Evolutionary conservation across 805 yeast species (phyloP).

Genomic region (Ogataea parapolymorpha): DNA sequence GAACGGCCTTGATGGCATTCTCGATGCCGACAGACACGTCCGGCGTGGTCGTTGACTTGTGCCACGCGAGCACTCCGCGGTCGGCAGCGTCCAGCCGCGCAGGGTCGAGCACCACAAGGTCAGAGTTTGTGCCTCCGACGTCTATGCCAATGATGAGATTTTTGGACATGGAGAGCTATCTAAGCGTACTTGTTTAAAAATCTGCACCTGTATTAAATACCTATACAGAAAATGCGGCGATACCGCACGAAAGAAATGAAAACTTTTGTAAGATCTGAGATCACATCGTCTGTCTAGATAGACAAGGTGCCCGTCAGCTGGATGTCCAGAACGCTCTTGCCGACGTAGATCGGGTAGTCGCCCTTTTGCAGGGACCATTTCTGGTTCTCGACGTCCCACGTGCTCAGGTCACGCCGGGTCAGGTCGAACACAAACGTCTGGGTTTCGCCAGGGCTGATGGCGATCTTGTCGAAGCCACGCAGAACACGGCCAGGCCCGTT

Average conservation of each 20-base stretch:
- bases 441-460: constrained; percentile 34
- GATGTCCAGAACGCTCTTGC: constrained; percentile 22
- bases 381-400: constrained; percentile 42
- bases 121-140: constrained; percentile 10
- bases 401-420: constrained; percentile 40
- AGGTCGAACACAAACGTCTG: constrained; percentile 33
- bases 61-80: constrained; percentile 7
- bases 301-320: constrained; percentile 14
- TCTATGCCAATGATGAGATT: constrained; percentile 7
- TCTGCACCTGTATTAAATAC: too few relatives aligned
- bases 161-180: not conserved
- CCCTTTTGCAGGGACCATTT: constrained; percentile 47
- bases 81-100: constrained; percentile 14
- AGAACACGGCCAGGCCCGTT: constrained; percentile 40
- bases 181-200: not conserved
- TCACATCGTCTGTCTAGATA: not conserved
- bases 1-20: constrained; percentile 2
- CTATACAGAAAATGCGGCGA: not conserved
- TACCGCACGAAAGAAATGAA: constrained; percentile 1
- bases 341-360: constrained; percentile 38
- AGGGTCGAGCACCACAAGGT: constrained; percentile 9
- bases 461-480: constrained; percentile 43
- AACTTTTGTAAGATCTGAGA: not conserved
- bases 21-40: constrained; percentile 8
- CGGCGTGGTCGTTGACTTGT: constrained; percentile 7